Evolutionary conservation across 208 protist genomes (phyloP).

Genomic region (Willaertia magna): DNA sequence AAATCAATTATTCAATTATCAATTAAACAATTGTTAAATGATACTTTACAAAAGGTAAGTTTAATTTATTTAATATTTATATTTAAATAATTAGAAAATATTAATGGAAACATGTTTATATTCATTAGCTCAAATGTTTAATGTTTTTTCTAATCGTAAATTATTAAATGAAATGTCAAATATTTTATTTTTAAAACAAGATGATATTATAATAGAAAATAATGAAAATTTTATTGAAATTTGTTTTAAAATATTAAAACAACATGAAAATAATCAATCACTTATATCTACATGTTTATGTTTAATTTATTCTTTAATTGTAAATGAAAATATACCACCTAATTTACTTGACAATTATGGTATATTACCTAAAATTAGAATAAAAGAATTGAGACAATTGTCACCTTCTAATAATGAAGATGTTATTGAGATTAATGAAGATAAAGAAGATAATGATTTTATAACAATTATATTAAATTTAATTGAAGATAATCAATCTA

Average conservation of each 20-base stretch:
- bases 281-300: background rate
- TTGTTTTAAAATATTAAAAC: no score
- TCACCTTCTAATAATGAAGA: no score
- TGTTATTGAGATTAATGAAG: no score
- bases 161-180: background rate
- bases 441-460: background rate
- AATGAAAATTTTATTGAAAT: no score
- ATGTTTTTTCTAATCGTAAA: background rate
- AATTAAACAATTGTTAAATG: background rate
- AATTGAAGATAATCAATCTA: background rate
- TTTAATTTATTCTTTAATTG: background rate
- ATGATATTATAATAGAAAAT: no score
- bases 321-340: background rate
- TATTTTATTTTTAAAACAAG: background rate
- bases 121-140: background rate
- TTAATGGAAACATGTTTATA: background rate
- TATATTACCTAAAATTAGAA: no score
- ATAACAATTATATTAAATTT: background rate
- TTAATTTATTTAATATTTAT: no score
- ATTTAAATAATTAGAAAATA: background rate
- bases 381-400: no score
- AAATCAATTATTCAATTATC: constrained; percentile 12
- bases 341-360: no score
- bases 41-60: no score
- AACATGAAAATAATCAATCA: background rate